These are phyloP conservation scores for Basipetospora chlamydospora DNA, from an alignment of 2,329 filamentous ascomycete species.

Conservation along the genomic window DNA sequence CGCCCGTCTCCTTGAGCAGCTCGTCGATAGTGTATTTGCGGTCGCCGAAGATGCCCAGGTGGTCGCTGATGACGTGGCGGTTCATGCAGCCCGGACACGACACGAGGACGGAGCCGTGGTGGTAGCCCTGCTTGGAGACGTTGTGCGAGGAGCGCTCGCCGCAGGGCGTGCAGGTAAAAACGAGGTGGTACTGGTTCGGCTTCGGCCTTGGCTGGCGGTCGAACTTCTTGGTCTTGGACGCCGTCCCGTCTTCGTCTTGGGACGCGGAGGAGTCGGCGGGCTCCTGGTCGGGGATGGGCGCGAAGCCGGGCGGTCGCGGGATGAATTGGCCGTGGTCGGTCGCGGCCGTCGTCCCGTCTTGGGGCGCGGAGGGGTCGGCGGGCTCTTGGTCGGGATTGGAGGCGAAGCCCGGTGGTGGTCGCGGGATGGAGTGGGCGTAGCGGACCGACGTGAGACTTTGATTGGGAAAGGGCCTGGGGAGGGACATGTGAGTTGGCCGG, in stretches of 20 bases:
- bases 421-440: constrained; percentile 1
- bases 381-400: neutral
- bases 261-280: constrained; percentile 1
- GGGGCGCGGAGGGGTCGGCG: neutral
- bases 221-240: constrained; percentile 11
- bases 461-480: neutral
- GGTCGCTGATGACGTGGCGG: constrained; percentile 82
- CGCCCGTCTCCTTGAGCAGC: constrained; percentile 61
- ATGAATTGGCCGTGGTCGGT: constrained; percentile 2
- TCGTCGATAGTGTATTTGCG: constrained; percentile 59
- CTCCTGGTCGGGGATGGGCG: neutral
- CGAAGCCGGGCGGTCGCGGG: neutral
- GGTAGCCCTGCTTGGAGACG: constrained; percentile 89
- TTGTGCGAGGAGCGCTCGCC: constrained; percentile 64
- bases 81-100: constrained; percentile 77
- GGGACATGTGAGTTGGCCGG: neutral
- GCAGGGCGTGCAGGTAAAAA: constrained; percentile 88
- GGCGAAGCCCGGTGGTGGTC: neutral
- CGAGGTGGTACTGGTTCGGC: constrained; percentile 67
- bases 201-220: constrained; percentile 17
- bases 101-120: constrained; percentile 77
- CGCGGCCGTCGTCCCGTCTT: constrained; percentile 8
- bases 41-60: constrained; percentile 66
- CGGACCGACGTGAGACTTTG: neutral
- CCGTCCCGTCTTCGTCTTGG: constrained; percentile 8